These are phyloP conservation scores for Effrenium voratum DNA, from an alignment of 73 alveolate species.

Conservation along the genomic window DNA sequence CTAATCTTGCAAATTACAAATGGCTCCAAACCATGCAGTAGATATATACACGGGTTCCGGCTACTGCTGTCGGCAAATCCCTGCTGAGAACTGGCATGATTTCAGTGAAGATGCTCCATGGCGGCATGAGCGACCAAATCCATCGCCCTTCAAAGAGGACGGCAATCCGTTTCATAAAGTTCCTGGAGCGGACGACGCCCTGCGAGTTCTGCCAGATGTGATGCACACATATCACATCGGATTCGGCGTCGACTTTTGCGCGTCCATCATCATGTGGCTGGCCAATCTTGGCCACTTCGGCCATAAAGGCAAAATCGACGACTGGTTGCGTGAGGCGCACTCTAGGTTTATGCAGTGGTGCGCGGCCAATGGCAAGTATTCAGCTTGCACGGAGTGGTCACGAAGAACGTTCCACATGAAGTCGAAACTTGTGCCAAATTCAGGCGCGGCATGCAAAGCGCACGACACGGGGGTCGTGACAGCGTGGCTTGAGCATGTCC, in stretches of 20 bases:
- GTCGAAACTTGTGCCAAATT: background rate
- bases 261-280: background rate
- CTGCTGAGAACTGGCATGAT: background rate
- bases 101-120: constrained; percentile 2
- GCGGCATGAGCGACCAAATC: constrained; percentile 1
- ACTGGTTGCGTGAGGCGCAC: background rate
- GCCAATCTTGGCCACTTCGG: background rate
- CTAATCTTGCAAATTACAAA: no score
- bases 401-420: background rate
- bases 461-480: constrained; percentile 44
- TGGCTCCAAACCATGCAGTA: no score
- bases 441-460: background rate
- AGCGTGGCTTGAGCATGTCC: background rate
- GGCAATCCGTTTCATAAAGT: background rate
- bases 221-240: constrained; percentile 50
- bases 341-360: background rate
- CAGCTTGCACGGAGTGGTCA: constrained; percentile 16
- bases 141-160: background rate
- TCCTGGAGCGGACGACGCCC: background rate
- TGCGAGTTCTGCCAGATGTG: background rate
- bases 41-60: background rate
- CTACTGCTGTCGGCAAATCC: no score
- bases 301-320: background rate
- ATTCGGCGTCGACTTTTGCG: constrained; percentile 41
- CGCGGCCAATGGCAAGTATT: background rate